Conservation (phyloP, 306 rosid species). For the Trifolium dubium region DNA sequence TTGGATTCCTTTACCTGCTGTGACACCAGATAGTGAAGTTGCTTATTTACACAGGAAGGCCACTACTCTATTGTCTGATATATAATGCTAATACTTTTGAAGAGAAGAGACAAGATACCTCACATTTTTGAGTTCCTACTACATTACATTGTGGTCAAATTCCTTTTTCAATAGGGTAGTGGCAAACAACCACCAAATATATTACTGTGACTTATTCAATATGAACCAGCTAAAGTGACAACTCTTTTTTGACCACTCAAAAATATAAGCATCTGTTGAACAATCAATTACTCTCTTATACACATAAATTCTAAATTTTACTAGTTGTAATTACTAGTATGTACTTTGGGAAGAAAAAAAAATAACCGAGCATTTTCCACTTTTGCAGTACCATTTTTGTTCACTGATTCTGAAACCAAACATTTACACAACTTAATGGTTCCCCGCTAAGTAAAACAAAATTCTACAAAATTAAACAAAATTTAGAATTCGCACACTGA, state of each 20-base stretch:
- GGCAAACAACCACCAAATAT: constrained; percentile 2
- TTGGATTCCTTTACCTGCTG: no score
- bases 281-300: not conserved
- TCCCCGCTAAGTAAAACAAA: not conserved
- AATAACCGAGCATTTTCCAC: not conserved
- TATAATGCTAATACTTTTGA: constrained; percentile 22
- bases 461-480: not conserved
- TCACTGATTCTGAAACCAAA: constrained; percentile 1
- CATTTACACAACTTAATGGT: not conserved
- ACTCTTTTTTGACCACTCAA: not conserved
- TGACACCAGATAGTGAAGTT: not conserved
- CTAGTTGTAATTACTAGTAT: no score
- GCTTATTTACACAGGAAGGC: not conserved
- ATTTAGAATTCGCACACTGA: not conserved
- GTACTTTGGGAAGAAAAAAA: no score
- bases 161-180: not conserved
- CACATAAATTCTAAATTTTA: not conserved
- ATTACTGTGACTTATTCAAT: not conserved
- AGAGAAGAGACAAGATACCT: constrained; percentile 11
- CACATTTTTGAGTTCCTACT: not conserved
- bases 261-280: not conserved
- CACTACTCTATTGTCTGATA: constrained; percentile 31
- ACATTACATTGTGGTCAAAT: not conserved
- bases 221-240: not conserved
- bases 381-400: constrained; percentile 18